These are phyloP conservation scores for Jasminum sambac DNA, from an alignment of 257 asterid genomes.

Conservation along the genomic window DNA sequence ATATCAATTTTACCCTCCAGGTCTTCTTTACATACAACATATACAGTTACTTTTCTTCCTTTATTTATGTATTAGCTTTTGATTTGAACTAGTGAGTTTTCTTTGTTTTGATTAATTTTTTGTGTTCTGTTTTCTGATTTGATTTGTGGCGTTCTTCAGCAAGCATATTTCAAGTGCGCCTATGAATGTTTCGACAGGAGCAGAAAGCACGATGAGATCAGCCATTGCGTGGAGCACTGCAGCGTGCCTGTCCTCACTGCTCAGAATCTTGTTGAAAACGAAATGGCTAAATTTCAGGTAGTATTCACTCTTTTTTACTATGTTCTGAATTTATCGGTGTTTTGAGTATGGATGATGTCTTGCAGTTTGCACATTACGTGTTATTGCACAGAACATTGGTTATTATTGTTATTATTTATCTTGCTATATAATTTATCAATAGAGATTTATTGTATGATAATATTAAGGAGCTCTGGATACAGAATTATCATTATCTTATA, in stretches of 20 bases:
- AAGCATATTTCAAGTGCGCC: constrained; percentile 94
- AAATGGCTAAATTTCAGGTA: constrained; percentile 85
- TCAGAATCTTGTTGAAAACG: constrained; percentile 78
- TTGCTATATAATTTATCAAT: not conserved
- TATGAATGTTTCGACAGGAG: constrained; percentile 85
- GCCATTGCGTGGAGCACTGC: constrained; percentile 90
- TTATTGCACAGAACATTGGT: not conserved
- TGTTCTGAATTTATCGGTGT: not conserved
- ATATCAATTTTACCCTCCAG: constrained; percentile 92
- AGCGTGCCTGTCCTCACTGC: constrained; percentile 78
- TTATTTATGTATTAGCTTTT: not conserved
- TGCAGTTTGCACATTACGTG: not conserved
- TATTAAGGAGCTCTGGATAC: too few species aligned
- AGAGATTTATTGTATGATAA: too few species aligned
- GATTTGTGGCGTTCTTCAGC: constrained; percentile 45
- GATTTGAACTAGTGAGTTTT: not conserved
- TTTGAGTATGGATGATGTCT: constrained; percentile 6
- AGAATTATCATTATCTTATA: too few species aligned
- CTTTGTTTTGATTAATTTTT: not conserved
- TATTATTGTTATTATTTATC: not conserved
- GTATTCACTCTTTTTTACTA: constrained; percentile 13
- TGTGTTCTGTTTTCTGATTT: not conserved
- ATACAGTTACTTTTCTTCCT: not conserved
- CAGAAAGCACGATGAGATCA: constrained; percentile 60
- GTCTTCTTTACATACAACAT: constrained; percentile 25